Evolutionary conservation across 129 eudicot species (phyloP).

Genomic region (Chrysanthemum makinoi): DNA sequence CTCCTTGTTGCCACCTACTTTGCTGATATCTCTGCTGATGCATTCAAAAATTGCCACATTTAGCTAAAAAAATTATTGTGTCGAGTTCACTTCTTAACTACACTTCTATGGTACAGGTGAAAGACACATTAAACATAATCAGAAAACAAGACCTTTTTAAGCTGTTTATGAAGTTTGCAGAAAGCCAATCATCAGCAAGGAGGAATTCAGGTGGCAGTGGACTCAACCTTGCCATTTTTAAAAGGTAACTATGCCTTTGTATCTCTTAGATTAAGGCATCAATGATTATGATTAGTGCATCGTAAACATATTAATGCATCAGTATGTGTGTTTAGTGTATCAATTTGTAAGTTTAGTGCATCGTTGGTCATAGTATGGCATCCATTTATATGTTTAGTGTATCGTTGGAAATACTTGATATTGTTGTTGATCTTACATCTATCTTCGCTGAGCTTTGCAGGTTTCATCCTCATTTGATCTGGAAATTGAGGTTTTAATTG

Average conservation of each 20-base stretch:
- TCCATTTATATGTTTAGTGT: conserved; percentile 37
- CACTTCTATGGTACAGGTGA: conserved; percentile 49
- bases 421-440: conserved; percentile 9
- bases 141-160: conserved; percentile 80
- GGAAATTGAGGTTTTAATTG: conserved; percentile 87
- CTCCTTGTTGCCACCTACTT: too few relatives aligned
- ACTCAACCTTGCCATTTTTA: conserved; percentile 93
- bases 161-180: conserved; percentile 76
- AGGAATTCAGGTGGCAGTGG: conserved; percentile 71
- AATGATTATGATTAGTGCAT: too few relatives aligned
- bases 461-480: conserved; percentile 73
- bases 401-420: too few relatives aligned
- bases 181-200: conserved; percentile 50
- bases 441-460: conserved; percentile 38
- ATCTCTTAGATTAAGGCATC: not conserved
- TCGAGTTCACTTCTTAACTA: conserved; percentile 1
- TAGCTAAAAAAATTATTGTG: not conserved
- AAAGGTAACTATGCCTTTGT: conserved; percentile 42
- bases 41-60: too few relatives aligned
- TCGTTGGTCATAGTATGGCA: too few relatives aligned
- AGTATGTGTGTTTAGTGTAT: too few relatives aligned
- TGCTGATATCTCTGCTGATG: too few relatives aligned
- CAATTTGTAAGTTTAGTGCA: too few relatives aligned
- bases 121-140: conserved; percentile 81
- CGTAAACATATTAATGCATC: too few relatives aligned